Base-by-base conservation (phyloP, 495 filamentous ascomycete genomes). In the Neurospora sp. region DNA sequence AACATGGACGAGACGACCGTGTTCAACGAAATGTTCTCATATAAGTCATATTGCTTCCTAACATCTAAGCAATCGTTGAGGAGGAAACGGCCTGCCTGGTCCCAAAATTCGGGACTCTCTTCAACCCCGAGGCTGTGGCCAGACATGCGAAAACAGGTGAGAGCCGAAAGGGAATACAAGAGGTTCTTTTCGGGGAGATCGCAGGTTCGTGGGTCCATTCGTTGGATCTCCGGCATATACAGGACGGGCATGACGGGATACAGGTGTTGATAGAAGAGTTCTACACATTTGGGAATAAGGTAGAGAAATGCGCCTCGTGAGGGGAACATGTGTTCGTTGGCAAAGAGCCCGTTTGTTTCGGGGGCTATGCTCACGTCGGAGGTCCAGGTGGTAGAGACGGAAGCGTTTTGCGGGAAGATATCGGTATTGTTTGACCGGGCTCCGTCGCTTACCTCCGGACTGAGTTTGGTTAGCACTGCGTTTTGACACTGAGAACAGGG, bases 231-330 rank as follows among this genome's bases (percentile, higher is more conserved):
- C 8, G 81, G 80, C 72, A 82, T 79, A 53, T 82, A 77, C 12
- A 81, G 68, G 6, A 82, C 65, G 18, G 80, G 80, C 79, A 82
- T 81, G 40, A 82, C 79, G 69, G 81, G 81, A 61, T 81, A 82
- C 42, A 82, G 79, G 69, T 82, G 80, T 69, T 80, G 76, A 40
- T 78, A 75, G 65, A 79, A 82, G 8, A 81, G 78, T 27, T 81
- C 78, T 14, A 82, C 75, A 68, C 80, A 81, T 61, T 77, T 78
- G 48, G 78, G 78, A 9, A 82, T 77, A 9, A 81, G 75, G 68
- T 79, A 44, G 42, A 78, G 75, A 53, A 81, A 76, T 72, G 75
- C 78, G 37, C 74, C 75, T 40, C 73, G 74, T 27, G 74, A 77
- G 6, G 80, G 78, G 37, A 72, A 71, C 59, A 73, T 79, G 48